These are phyloP conservation scores for Linaria vulgaris DNA, from an alignment of 257 asterid species.

Conservation along the genomic window DNA sequence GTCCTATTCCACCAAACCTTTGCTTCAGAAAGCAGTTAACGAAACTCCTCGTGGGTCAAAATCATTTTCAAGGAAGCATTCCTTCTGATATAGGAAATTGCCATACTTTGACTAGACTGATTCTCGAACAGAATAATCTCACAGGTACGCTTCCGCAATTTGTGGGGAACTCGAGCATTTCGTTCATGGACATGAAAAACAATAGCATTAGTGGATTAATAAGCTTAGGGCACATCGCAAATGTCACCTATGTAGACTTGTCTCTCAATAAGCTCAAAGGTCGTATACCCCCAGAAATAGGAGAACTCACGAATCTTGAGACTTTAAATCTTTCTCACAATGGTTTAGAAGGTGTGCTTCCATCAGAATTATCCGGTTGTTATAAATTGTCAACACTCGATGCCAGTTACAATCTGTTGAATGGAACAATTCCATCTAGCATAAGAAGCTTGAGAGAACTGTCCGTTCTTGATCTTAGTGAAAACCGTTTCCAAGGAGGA, in stretches of 20 bases:
- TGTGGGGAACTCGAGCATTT: conserved; percentile 39
- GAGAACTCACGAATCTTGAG: conserved; percentile 51
- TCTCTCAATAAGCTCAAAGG: conserved; percentile 62
- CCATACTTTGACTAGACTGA: conserved; percentile 54
- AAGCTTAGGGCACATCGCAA: conserved; percentile 50
- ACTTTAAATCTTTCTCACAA: conserved; percentile 60
- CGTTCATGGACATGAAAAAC: conserved; percentile 55
- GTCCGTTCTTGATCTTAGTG: conserved; percentile 55
- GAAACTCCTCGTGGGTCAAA: conserved; percentile 59
- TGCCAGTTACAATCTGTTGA: conserved; percentile 57
- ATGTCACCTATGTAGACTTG: conserved; percentile 47
- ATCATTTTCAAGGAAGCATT: conserved; percentile 57
- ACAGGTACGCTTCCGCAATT: conserved; percentile 64
- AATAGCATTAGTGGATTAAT: conserved; percentile 55
- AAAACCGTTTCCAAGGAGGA: conserved; percentile 53
- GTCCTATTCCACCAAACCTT: conserved; percentile 70
- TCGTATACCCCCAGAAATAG: conserved; percentile 54
- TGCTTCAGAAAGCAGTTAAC: conserved; percentile 61
- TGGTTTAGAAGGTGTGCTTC: conserved; percentile 50
- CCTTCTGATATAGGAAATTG: conserved; percentile 68
- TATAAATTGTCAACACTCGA: conserved; percentile 48
- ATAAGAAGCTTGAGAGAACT: conserved; percentile 49
- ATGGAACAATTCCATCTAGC: conserved; percentile 56
- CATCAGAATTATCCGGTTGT: conserved; percentile 53
- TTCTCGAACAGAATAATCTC: conserved; percentile 66